Percentiles rank a stretch among this genome's conserved stretches.
Conservation (phyloP, 352 stramenopile species). For the Phytophthora chlamydospora region DNA sequence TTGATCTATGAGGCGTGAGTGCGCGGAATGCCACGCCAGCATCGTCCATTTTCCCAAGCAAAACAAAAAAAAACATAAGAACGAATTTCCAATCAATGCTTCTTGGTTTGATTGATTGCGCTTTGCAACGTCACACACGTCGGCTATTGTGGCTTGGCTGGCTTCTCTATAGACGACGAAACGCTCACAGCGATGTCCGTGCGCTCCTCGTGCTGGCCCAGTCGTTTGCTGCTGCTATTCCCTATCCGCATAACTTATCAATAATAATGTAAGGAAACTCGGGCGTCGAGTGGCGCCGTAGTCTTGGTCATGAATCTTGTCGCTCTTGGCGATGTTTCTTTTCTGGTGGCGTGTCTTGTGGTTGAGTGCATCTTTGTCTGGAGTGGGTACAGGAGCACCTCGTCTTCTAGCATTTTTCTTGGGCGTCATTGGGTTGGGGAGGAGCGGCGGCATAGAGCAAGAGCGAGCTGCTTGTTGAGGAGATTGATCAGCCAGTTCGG, state of each 20-base stretch:
- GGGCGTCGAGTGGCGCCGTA: slow-evolving; percentile 8
- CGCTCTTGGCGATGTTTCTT: slow-evolving; percentile 30
- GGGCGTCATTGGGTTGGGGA: slow-evolving; percentile 21
- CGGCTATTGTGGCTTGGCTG: slow-evolving; percentile 23
- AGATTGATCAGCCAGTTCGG: slow-evolving; percentile 14
- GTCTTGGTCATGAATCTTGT: slow-evolving; percentile 20
- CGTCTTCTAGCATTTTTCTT: slow-evolving; percentile 44
- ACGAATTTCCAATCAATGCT: slow-evolving; percentile 17
- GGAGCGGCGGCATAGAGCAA: not conserved
- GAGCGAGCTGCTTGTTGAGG: slow-evolving; percentile 3
- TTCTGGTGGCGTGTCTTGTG: slow-evolving; percentile 18
- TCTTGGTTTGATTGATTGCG: slow-evolving; percentile 23
- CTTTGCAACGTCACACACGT: slow-evolving; percentile 22
- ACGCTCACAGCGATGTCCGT: slow-evolving; percentile 14
- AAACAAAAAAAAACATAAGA: slow-evolving; percentile 21
- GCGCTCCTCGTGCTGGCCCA: slow-evolving; percentile 11
- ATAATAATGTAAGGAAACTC: slow-evolving; percentile 40
- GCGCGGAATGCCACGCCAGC: not conserved
- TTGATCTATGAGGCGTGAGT: slow-evolving; percentile 22
- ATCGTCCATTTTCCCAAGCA: not conserved
- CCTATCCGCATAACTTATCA: slow-evolving; percentile 41
- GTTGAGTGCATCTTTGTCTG: slow-evolving; percentile 34
- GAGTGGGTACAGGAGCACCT: slow-evolving; percentile 20
- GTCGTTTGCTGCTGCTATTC: slow-evolving; percentile 11
- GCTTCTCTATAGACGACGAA: slow-evolving; percentile 37